Evolutionary conservation across 495 filamentous ascomycete genomes (phyloP), one percentile per base, ranked within the genome.

Genomic region (Bombardia bombarda): DNA sequence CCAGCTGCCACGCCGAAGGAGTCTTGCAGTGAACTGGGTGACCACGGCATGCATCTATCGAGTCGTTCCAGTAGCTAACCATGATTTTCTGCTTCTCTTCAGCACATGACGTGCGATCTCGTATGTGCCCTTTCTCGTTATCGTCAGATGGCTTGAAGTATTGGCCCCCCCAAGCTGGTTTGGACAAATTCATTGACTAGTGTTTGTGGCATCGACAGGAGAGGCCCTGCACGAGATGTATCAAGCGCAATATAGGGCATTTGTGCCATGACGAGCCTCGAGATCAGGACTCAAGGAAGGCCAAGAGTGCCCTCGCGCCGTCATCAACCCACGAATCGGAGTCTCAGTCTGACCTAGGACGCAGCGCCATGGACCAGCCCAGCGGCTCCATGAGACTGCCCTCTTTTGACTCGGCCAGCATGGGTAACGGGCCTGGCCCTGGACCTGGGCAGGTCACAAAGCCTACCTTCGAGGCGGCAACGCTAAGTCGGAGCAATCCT

Each of bases 21-120:
- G 34, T 18, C 42, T 44, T 47, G 46, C 38, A 42, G 49, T 20
- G 32, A 25, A 26, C 23, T 16, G 43, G 51, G 35, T 42, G 49
- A 40, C 42, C 42, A 23, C 40, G 18, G 36, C 36, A 39, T 26
- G 39, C 32, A 53, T 40, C 36, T 34, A 32, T 50, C 18, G 28
- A 40, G 33, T 34, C 33, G 32, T 56, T 58, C 20, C 38, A 50
- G 50, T 60, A 49, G 56, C 60, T 63, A 50, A 62, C 52, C 44
- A 43, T 50, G 46, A 36, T 50, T 13, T 39, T 36, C 46, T 44
- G 36, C 24, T 25, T 24, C 13, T 58, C 62, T 67, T 69, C 69
- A 94, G 86, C 92, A 98, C 83, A 98, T 98, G 92, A 97, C 93
- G 63, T 98, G 92, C 78, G 93, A 98, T 79, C 85, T 90, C 73